phyloP scores from a whole-genome alignment of 352 stramenopile species.

The Globisporangium nunn region DNA sequence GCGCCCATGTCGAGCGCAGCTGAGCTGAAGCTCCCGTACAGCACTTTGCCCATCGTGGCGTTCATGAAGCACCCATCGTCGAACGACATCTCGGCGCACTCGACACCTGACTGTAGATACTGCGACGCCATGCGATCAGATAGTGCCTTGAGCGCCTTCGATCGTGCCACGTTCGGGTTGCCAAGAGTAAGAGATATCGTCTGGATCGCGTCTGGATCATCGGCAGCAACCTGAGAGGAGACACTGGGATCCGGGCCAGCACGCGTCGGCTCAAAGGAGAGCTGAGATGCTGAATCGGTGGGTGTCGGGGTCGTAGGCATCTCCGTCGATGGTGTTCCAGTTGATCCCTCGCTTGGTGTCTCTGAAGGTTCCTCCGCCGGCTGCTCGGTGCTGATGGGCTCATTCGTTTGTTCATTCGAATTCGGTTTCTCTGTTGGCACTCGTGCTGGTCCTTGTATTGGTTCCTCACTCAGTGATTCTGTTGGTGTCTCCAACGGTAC shows the following conservation, averaged over 20 bases:
- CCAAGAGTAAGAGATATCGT: neutral
- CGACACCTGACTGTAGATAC: conserved; percentile 4
- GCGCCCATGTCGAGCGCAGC: conserved; percentile 3
- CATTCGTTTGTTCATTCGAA: neutral
- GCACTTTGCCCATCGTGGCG: conserved; percentile 3
- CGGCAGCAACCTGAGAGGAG: neutral
- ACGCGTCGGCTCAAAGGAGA: neutral
- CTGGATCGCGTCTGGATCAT: neutral
- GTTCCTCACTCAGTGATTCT: neutral
- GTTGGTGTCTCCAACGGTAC: neutral
- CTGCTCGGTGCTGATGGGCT: no score
- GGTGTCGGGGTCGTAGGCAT: neutral
- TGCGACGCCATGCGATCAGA: neutral
- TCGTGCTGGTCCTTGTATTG: neutral
- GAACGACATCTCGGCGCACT: conserved; percentile 3
- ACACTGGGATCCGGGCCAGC: neutral
- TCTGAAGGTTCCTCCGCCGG: neutral
- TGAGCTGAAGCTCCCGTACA: conserved; percentile 2
- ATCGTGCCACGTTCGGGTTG: neutral
- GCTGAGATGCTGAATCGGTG: neutral
- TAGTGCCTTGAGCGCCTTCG: conserved; percentile 1
- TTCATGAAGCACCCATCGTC: conserved; percentile 9
- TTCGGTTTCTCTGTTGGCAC: neutral
- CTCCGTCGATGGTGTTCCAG: neutral
- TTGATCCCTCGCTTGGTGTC: neutral